Base-by-base conservation (phyloP, 352 stramenopile species). In the Globisporangium nodosum region DNA sequence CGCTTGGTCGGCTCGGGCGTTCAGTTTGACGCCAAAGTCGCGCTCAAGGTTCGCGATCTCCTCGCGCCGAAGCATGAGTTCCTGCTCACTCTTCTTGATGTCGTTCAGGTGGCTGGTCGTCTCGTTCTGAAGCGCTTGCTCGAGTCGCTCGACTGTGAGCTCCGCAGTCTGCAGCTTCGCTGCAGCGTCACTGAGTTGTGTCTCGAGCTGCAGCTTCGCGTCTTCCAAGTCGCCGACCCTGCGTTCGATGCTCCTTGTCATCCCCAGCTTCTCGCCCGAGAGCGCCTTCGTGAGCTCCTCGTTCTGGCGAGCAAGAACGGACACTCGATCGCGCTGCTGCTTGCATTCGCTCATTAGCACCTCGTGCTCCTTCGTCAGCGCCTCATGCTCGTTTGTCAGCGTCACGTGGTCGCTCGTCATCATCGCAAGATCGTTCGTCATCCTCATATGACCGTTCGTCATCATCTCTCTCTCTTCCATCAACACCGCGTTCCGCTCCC, bases 181-280 rank as follows among this genome's bases (percentile, higher is more conserved):
- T 9, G 33, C 57, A 6, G 42, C 50, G 35, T 54, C 50, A 5
- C 24, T 30, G 20, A 49, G 40, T 20, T 63, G 57, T 16, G 12
- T 3, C 6, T 50, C 53, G 12, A 54, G 49, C 24, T 48, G 20
- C 16, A 33, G 20, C 24, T 54, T 52, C 3, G 51, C 31, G 21
- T 5, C 27, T 9, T 13, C 30, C 15, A 64, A 43, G 20, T 64
- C 51, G 24, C 33, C n/a, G 0, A 46, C 7, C 43, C 54, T 47
- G 21, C 42, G 31, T 21, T 57, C 42, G 11, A 53, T 31, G 16
- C 43, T 63, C 8, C n/a, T 33, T 5, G 33, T 30, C 57, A 35
- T 49, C 20, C 21, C 49, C 42, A 45, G 45, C 52, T 64, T 58
- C 58, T 64, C 58, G 7, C 50, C 43, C 20, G 50, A 53, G 21